A percentile compares a stretch with the other conserved stretches of the same genome.
Conservation (phyloP, 306 rosid species). For the Gillenia trifoliata region DNA sequence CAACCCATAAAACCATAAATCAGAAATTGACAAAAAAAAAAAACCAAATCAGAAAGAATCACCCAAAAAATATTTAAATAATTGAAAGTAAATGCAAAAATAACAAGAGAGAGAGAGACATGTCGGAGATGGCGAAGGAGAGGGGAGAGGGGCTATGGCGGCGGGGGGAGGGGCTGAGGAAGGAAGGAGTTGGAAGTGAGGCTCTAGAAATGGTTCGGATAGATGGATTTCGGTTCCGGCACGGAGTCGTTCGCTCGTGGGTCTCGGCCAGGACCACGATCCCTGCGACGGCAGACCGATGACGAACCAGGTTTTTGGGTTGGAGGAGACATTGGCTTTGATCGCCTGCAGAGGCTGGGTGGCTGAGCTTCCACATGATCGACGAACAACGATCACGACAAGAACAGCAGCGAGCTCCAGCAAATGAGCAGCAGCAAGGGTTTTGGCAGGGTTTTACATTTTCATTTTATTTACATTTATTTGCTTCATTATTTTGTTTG, state of each 20-base stretch:
- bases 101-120: too few species aligned
- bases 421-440: neutral
- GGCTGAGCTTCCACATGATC: constrained; percentile 34
- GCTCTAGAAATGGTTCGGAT: constrained; percentile 45
- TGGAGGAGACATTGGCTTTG: constrained; percentile 45
- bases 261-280: constrained; percentile 46
- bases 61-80: too few species aligned
- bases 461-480: neutral
- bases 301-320: constrained; percentile 60
- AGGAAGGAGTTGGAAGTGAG: constrained; percentile 53
- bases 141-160: constrained; percentile 41
- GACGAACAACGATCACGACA: neutral
- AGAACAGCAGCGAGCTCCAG: neutral
- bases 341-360: constrained; percentile 28
- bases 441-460: constrained; percentile 49
- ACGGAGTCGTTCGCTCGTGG: constrained; percentile 22
- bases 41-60: neutral
- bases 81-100: too few species aligned
- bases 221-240: constrained; percentile 15
- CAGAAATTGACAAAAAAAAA: too few species aligned
- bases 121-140: constrained; percentile 58
- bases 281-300: constrained; percentile 60
- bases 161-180: constrained; percentile 69
- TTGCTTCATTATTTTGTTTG: too few species aligned
- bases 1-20: constrained; percentile 12